A percentile compares a stretch with the other conserved stretches of the same genome.
phyloP scores from a whole-genome alignment of 495 filamentous ascomycete genomes.

The Aspergillus olivimuriae region DNA sequence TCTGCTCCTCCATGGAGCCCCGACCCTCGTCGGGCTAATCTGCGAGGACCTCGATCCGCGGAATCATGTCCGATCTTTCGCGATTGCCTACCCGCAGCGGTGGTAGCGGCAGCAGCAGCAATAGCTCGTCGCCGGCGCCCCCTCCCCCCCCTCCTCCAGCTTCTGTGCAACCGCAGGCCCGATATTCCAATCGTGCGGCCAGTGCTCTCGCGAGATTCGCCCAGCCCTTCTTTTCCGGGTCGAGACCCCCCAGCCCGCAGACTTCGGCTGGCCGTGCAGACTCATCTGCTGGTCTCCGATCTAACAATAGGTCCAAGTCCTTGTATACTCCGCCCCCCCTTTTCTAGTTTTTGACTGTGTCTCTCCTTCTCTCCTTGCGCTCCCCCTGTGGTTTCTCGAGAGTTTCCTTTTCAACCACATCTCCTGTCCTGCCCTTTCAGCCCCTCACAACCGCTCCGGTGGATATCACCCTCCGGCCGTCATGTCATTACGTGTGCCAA shows the following conservation, averaged over 20 bases:
- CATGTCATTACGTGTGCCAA: background rate
- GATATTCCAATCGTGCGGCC: slow-evolving; percentile 44
- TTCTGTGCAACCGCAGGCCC: slow-evolving; percentile 39
- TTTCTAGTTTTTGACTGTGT: background rate
- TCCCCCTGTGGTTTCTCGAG: background rate
- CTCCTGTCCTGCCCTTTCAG: background rate
- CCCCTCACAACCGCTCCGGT: background rate
- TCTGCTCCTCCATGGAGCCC: slow-evolving; percentile 11
- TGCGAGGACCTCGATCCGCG: background rate
- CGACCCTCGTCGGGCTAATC: slow-evolving; percentile 12
- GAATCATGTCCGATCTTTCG: slow-evolving; percentile 40
- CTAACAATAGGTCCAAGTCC: slow-evolving; percentile 39
- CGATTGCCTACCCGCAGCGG: slow-evolving; percentile 25
- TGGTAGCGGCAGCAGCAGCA: slow-evolving; percentile 6
- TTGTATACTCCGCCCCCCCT: slow-evolving; percentile 15
- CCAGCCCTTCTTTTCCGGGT: slow-evolving; percentile 50
- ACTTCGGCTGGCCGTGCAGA: slow-evolving; percentile 24
- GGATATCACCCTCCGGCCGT: background rate
- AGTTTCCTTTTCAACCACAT: slow-evolving; percentile 1
- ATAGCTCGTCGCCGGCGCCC: slow-evolving; percentile 28
- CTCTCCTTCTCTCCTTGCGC: slow-evolving; percentile 4
- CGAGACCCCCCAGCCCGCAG: slow-evolving; percentile 49
- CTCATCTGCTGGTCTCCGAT: slow-evolving; percentile 23
- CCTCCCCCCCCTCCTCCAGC: slow-evolving; percentile 48
- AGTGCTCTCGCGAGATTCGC: slow-evolving; percentile 53